Evolutionary conservation across 192 early-diverging fungal genomes (phyloP).

Genomic region (Gigaspora rosea): DNA sequence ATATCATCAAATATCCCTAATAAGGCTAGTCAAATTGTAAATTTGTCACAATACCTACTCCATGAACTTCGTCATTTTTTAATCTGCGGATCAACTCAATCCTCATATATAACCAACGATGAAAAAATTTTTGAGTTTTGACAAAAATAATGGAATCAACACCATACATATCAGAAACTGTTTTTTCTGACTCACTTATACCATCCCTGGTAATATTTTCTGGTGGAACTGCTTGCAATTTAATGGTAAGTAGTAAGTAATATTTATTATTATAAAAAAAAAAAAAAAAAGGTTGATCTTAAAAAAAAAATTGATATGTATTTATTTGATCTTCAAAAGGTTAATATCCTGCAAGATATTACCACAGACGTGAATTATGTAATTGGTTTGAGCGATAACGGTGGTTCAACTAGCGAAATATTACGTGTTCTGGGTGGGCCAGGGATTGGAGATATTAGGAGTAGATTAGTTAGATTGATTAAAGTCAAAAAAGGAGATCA

Average conservation of each 20-base stretch:
- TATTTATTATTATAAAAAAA: slow-evolving; percentile 6
- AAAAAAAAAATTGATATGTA: neutral
- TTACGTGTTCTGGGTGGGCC: slow-evolving; percentile 75
- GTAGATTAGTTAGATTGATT: slow-evolving; percentile 64
- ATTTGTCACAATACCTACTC: too few species aligned
- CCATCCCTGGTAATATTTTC: slow-evolving; percentile 66
- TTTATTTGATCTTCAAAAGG: neutral
- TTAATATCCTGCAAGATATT: slow-evolving; percentile 45
- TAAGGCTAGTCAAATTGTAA: too few species aligned
- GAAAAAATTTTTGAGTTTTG: too few species aligned
- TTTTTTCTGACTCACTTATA: too few species aligned
- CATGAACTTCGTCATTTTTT: too few species aligned
- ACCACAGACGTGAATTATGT: slow-evolving; percentile 68
- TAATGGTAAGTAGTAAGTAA: slow-evolving; percentile 50
- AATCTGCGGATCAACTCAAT: too few species aligned
- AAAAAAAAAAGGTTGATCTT: neutral
- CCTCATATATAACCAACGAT: too few species aligned
- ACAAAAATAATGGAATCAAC: too few species aligned
- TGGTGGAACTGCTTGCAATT: slow-evolving; percentile 79
- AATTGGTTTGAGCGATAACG: slow-evolving; percentile 77
- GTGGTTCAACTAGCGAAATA: slow-evolving; percentile 66
- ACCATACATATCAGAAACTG: too few species aligned
- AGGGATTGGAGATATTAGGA: slow-evolving; percentile 74
- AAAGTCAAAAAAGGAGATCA: slow-evolving; percentile 56
- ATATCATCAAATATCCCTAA: too few species aligned